Base-by-base conservation (phyloP, 768 basidiomycete species). In the Amanita pseudoporphyria region DNA sequence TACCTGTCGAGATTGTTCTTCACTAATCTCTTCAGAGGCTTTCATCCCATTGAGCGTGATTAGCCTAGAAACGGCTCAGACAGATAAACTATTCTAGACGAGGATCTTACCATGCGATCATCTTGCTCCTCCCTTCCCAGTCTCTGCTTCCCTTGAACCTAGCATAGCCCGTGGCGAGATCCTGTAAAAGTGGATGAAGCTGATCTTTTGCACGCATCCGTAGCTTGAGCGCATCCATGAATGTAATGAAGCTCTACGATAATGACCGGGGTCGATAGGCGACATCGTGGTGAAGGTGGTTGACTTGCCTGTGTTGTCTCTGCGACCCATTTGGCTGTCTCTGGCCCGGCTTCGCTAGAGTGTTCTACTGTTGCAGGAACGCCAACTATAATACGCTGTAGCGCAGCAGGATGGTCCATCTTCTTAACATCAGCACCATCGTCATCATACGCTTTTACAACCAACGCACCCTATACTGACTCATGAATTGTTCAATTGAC, bases 291-390 rank as follows among this genome's bases (percentile, higher is more conserved):
- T 18, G 31, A 51, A 36, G 35, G 16, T n/a, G n/a, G 18, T 33
- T 37, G 16, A 58, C 65, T 40, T 31, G 89, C 94, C 77, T 95
- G 90, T 0, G 95, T 98, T 5, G 95, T 97, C 65, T 97, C 91
- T 7, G 95, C 95, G 21, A 99, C 91, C 87, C 89, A 93, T 65
- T 97, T 96, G 31, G 88, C 87, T 0, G 89, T 90, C 66, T 97
- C 94, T 9, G 86, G 87, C 1, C 89, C 91, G 6, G 86, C 86
- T 63, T 93, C 92, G 39, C 87, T 86, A 10, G 89, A 88, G 64
- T 98, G 95, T 62, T 98, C 94, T 3, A 96, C 87, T 0, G 94
- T 98, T 0, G 95, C 95, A 3, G 95, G 95, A 0, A 98, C 93
- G 9, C 94, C 94, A 1, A 97, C 38, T 40, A 4, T 40, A 19